These are phyloP conservation scores for Blastobotrys illinoisensis DNA, from an alignment of 1,139 yeast species.

Conservation along the genomic window DNA sequence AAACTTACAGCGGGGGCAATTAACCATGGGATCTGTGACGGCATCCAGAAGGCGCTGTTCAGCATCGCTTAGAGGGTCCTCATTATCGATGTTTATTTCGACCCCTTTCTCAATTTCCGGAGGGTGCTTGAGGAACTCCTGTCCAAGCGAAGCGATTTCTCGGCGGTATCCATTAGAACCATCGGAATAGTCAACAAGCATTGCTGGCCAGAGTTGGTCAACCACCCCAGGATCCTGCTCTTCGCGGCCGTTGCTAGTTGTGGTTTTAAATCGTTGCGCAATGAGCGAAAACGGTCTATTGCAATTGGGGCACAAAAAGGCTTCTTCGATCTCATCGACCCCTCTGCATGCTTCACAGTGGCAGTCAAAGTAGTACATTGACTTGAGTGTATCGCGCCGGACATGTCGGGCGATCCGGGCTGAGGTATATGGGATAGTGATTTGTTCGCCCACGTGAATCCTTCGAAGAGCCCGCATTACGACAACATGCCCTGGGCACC, in stretches of 20 bases:
- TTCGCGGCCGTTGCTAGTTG: constrained; percentile 6
- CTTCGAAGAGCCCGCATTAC: not conserved
- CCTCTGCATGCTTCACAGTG: not conserved
- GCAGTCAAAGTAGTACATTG: constrained; percentile 7
- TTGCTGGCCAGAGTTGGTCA: not conserved
- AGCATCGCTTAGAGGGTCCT: not conserved
- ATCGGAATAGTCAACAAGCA: not conserved
- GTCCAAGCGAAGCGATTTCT: not conserved
- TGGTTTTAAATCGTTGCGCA: not conserved
- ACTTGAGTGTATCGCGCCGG: constrained; percentile 3
- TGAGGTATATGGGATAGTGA: constrained; percentile 5
- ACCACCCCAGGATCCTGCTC: not conserved
- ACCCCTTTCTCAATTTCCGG: not conserved
- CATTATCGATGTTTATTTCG: not conserved
- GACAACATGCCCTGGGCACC: not conserved
- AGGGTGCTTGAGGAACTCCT: not conserved
- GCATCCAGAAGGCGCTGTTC: not conserved
- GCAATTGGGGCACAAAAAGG: not conserved
- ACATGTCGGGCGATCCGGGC: not conserved
- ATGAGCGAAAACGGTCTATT: not conserved
- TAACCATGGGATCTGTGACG: not conserved
- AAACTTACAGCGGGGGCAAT: not conserved
- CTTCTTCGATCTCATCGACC: not conserved
- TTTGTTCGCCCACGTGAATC: constrained; percentile 3
- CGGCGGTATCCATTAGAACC: not conserved